Percentiles rank a stretch among this genome's conserved stretches.
phyloP scores from a whole-genome alignment of 1,284 basidiomycete genomes.

The Phellopilus nigrolimitatus region DNA sequence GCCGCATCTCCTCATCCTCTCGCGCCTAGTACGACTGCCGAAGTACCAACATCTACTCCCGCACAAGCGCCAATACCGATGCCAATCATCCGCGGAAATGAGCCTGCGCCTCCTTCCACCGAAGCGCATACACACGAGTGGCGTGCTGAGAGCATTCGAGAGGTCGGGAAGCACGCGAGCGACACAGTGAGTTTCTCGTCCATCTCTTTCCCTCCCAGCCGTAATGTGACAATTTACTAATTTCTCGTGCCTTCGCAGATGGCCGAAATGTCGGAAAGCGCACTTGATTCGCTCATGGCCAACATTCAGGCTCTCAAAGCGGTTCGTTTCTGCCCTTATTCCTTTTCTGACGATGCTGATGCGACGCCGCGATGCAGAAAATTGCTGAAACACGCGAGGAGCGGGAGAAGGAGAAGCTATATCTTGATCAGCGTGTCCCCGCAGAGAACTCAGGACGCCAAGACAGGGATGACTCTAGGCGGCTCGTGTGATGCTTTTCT shows the following conservation, averaged over 20 bases:
- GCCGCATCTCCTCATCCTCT: neutral
- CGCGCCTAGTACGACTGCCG: neutral
- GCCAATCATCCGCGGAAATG: neutral
- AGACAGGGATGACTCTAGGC: constrained; percentile 22
- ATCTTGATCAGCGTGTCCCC: constrained; percentile 38
- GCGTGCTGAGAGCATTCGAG: constrained; percentile 37
- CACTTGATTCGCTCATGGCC: constrained; percentile 54
- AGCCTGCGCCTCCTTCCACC: no score
- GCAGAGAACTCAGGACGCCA: constrained; percentile 23
- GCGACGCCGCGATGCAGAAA: constrained; percentile 40
- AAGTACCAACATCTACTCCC: neutral
- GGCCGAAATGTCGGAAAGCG: constrained; percentile 62
- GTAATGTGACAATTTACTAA: neutral
- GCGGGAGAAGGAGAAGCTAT: constrained; percentile 43
- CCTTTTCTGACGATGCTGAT: neutral
- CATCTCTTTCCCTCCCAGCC: neutral
- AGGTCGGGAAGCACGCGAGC: constrained; percentile 46
- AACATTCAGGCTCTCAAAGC: constrained; percentile 55
- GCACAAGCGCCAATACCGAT: neutral
- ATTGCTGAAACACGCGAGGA: constrained; percentile 52
- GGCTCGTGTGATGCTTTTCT: constrained; percentile 8
- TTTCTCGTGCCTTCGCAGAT: constrained; percentile 36
- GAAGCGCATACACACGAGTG: no score
- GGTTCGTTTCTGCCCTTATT: constrained; percentile 36
- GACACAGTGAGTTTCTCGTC: constrained; percentile 44